Percentiles rank a stretch among this genome's conserved stretches.
Evolutionary conservation across 306 rosid genomes (phyloP).

Genomic region (Luffa acutangula): DNA sequence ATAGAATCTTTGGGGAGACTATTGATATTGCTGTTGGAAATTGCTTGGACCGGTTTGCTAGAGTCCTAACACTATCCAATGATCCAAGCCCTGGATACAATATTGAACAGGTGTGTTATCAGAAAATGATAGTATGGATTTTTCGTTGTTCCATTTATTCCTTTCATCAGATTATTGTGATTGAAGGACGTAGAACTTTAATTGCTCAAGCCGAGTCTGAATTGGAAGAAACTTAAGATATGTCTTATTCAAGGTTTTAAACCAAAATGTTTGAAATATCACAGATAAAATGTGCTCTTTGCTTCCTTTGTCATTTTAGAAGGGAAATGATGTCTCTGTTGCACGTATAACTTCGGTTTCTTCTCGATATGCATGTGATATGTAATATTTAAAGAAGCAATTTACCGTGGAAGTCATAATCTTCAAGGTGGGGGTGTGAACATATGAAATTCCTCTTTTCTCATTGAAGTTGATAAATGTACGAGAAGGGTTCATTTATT

Average conservation of each 20-base stretch:
- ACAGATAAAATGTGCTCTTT: background rate
- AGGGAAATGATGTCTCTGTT: background rate
- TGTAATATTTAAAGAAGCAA: background rate
- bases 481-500: background rate
- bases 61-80: constrained; percentile 74
- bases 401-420: background rate
- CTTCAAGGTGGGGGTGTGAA: background rate
- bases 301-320: background rate
- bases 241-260: background rate
- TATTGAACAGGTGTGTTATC: constrained; percentile 72
- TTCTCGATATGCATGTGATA: background rate
- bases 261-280: background rate
- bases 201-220: background rate
- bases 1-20: constrained; percentile 85
- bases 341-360: background rate
- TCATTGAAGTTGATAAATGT: background rate
- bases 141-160: background rate
- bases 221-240: background rate
- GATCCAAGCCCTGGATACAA: constrained; percentile 88
- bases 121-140: background rate
- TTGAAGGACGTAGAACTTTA: background rate
- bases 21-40: constrained; percentile 90
- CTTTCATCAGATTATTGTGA: background rate
- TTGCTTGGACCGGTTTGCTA: constrained; percentile 90
- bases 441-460: background rate